Conservation (phyloP, 805 yeast genomes). For the Komagataella phaffii region DNA sequence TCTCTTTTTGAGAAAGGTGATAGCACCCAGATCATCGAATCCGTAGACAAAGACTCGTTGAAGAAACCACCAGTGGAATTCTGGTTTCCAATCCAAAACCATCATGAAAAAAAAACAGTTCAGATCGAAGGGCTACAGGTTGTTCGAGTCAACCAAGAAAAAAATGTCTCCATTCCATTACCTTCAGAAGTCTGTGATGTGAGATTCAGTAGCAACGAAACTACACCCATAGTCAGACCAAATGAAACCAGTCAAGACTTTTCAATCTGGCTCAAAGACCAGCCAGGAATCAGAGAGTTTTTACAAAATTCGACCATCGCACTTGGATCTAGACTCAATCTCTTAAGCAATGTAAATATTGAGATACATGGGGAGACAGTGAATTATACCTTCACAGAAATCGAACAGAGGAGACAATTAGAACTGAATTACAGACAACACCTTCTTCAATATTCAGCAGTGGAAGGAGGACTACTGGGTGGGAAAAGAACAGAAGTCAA, state of each 20-base stretch:
- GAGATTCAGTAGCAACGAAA: conserved; percentile 15
- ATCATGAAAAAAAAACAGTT: neutral
- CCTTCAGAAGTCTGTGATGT: conserved; percentile 15
- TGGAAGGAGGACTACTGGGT: neutral
- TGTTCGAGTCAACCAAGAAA: conserved; percentile 11
- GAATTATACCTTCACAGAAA: neutral
- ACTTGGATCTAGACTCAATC: neutral
- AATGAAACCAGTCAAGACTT: conserved; percentile 6
- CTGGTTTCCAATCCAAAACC: conserved; percentile 12
- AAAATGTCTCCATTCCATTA: conserved; percentile 11
- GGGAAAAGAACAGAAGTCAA: neutral
- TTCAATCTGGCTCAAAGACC: conserved; percentile 8
- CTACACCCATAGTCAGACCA: conserved; percentile 8
- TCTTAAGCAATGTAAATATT: neutral
- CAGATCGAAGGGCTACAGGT: neutral
- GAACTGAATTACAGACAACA: neutral
- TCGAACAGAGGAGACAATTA: neutral
- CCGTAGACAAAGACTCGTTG: neutral
- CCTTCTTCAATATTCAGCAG: neutral
- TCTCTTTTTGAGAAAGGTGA: conserved; percentile 14
- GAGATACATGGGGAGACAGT: neutral
- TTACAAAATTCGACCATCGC: conserved; percentile 1
- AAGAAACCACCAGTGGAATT: conserved; percentile 17
- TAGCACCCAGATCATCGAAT: conserved; percentile 5
- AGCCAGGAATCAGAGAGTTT: neutral